Percentiles rank a stretch among this genome's conserved stretches.
These are phyloP conservation scores for Prunus davidiana DNA, from an alignment of 306 rosid species.

Conservation along the genomic window DNA sequence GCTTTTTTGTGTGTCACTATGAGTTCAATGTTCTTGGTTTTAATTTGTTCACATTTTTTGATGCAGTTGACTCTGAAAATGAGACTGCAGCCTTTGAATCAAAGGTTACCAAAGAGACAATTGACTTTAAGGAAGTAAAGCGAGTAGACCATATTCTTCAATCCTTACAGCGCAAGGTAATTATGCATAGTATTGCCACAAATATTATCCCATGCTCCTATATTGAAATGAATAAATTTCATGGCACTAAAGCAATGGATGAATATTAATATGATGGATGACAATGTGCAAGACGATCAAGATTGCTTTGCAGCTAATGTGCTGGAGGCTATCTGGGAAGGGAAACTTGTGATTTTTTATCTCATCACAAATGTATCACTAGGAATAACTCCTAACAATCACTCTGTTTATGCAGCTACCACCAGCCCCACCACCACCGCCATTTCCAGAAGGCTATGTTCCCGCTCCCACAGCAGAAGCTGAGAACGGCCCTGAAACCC, in stretches of 20 bases:
- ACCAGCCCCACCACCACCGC: conserved; percentile 85
- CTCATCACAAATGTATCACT: conserved; percentile 1
- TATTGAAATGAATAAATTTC: neutral
- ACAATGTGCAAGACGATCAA: neutral
- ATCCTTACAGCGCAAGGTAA: conserved; percentile 75
- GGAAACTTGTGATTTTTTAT: neutral
- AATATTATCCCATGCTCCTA: conserved; percentile 12
- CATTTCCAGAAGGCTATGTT: conserved; percentile 83
- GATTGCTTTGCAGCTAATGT: neutral
- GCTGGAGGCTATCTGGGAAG: neutral
- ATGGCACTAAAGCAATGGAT: neutral
- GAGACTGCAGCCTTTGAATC: conserved; percentile 49
- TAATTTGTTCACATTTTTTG: conserved; percentile 26
- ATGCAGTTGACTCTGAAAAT: conserved; percentile 71
- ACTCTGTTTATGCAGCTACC: conserved; percentile 50
- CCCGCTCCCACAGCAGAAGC: conserved; percentile 52
- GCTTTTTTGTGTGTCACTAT: neutral
- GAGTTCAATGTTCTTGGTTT: conserved; percentile 12
- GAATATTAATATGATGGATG: neutral
- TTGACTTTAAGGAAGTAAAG: conserved; percentile 68
- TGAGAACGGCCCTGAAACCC: conserved; percentile 65
- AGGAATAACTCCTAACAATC: neutral
- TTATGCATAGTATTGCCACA: conserved; percentile 5
- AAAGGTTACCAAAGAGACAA: conserved; percentile 62
- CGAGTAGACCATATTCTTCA: conserved; percentile 83